Conservation (phyloP, 2,329 filamentous ascomycete genomes). For the Aureobasidium sp. region DNA sequence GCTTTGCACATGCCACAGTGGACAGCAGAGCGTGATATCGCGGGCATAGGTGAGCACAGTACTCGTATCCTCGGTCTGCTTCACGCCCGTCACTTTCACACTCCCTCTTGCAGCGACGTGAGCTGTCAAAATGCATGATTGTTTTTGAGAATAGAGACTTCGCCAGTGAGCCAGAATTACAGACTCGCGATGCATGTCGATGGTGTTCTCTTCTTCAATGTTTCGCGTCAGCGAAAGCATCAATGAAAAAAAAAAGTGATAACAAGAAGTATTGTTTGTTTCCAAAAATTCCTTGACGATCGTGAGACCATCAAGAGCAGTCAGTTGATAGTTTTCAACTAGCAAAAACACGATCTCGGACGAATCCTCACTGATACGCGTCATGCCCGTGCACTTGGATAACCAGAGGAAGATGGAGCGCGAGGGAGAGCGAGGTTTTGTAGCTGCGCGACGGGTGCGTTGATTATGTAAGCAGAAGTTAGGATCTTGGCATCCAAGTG, state of each 20-base stretch:
- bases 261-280: slow-evolving; percentile 23
- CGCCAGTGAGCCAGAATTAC: too few species aligned
- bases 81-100: neutral
- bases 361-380: slow-evolving; percentile 75
- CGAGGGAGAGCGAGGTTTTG: neutral
- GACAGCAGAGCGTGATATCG: neutral
- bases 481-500: neutral
- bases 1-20: neutral
- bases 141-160: too few species aligned
- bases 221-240: slow-evolving; percentile 35
- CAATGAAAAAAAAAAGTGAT: slow-evolving; percentile 44
- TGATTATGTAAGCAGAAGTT: neutral
- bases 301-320: slow-evolving; percentile 61
- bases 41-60: neutral
- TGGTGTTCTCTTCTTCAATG: slow-evolving; percentile 39
- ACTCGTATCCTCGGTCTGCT: neutral
- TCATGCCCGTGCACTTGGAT: slow-evolving; percentile 56
- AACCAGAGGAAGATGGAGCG: slow-evolving; percentile 2
- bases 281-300: slow-evolving; percentile 74
- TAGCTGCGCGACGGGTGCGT: neutral
- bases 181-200: neutral
- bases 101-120: neutral
- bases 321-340: slow-evolving; percentile 80
- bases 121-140: neutral
- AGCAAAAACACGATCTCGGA: slow-evolving; percentile 85